These are phyloP conservation scores for Tetrahymena borealis DNA, from an alignment of 73 alveolate species.

Conservation along the genomic window DNA sequence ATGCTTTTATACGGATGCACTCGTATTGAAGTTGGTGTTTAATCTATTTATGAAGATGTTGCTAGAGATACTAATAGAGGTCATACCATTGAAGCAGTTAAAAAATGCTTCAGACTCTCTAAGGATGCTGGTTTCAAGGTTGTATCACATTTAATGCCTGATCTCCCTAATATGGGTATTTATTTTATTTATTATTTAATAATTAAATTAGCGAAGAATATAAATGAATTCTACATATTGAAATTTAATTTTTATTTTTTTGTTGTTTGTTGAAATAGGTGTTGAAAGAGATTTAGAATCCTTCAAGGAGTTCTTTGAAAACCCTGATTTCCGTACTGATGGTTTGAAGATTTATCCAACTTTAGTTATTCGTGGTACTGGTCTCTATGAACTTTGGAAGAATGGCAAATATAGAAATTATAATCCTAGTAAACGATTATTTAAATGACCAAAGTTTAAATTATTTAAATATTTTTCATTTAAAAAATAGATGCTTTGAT, in stretches of 20 bases:
- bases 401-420: constrained; percentile 92
- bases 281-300: constrained; percentile 95
- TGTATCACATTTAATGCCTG: constrained; percentile 98
- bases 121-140: constrained; percentile 95
- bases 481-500: constrained; percentile 54
- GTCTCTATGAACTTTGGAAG: constrained; percentile 97
- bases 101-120: constrained; percentile 80
- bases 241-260: not conserved
- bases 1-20: constrained; percentile 96
- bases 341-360: constrained; percentile 97
- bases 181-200: too few relatives aligned
- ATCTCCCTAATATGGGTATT: constrained; percentile 96
- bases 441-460: not conserved
- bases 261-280: too few relatives aligned
- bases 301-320: constrained; percentile 93
- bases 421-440: constrained; percentile 60
- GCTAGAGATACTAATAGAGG: constrained; percentile 98
- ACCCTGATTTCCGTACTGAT: constrained; percentile 96
- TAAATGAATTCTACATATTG: not conserved
- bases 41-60: constrained; percentile 93
- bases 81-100: constrained; percentile 93
- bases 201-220: not conserved
- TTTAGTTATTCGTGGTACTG: constrained; percentile 96
- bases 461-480: too few relatives aligned
- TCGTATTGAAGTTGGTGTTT: constrained; percentile 93